Evolutionary conservation across 257 asterid genomes (phyloP), one percentile per base, ranked within the genome.

Genomic region (Echium plantagineum): DNA sequence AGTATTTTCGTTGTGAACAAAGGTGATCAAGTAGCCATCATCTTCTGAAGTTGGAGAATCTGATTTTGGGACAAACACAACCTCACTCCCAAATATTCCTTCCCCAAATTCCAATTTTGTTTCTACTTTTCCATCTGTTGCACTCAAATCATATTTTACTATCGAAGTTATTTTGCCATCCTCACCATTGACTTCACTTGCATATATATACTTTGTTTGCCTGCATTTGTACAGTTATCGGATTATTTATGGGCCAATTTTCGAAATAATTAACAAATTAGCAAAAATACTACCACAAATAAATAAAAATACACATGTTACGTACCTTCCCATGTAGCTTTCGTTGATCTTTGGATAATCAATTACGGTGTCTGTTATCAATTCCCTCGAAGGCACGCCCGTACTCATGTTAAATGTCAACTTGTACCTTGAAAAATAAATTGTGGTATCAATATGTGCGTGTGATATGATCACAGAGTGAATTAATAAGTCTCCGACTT

Each of bases 311-410:
- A 12, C 48, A 42, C 10, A 3, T 35, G n/a, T n/a, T n/a, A n/a
- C n/a, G n/a, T 58, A 89, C 98, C 98, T 93, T 65, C 94, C 94
- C 52, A 94, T 86, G 80, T 82, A 89, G 77, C 80, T 93, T 76
- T 89, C 97, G 9, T 93, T 93, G 70, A 93, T 80, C 85, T 95
- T 73, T 57, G 97, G 97, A 65, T 88, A 93, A 73, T 89, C 98
- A 55, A 84, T 94, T 3, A 94, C 75, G 42, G 94, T 72, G n/a
- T 30, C 86, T 1, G 98, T 86, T 38, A 93, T 66, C 72, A 77
- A 78, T 80, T 81, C 89, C 85, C 89, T 95, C 17, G 79, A 57
- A 74, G 97, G 94, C 69, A 72, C 64, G 65, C 95, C 94, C 55
- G 74, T 86, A 77, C 78, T 84, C 75, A 86, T 72, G 84, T 86